Evolutionary conservation across 805 yeast species (phyloP), one percentile per base, ranked within the genome.

Genomic region (Nakazawaea populi): DNA sequence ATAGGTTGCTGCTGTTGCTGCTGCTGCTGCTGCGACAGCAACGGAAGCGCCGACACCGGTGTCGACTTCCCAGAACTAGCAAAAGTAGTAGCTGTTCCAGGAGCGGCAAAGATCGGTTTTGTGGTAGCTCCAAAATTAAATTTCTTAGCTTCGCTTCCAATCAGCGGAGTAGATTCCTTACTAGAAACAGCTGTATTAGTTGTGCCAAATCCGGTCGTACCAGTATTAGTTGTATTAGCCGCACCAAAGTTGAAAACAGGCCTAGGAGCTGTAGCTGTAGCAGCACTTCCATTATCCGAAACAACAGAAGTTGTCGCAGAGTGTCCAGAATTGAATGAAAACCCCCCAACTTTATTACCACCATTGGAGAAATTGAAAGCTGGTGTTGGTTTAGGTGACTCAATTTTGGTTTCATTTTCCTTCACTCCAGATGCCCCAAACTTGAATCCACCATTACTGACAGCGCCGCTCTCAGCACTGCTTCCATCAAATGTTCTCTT

Each of bases 341-440:
- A 47, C 4, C 46, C 50, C 7, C 35, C 31, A 27, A 36, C 7
- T 11, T 42, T 43, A 10, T 34, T 37, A n/a, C 31, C 31, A 31
- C 41, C 30, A 30, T 42, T 42, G 18, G 35, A 11, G 38, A 49
- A 49, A 31, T n/a, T 35, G 24, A 41, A 14, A n/a, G 43, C 38
- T 18, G 52, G 37, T 35, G 40, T 40, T 8, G 52, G 48, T 28
- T 46, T 31, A 35, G 47, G 52, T 24, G 52, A 49, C 39, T 49
- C 52, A 42, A 49, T 37, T 5, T 28, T 35, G 34, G 36, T 42
- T 10, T 29, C 18, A 14, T 7, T 29, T 10, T n/a, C 36, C 38
- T 42, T 42, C 10, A 9, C 27, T 7, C n/a, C 31, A 9, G 24
- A 24, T 29, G 35, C n/a, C 10, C 42, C 42, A 40, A 40, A 40